phyloP scores from a whole-genome alignment of 352 stramenopile genomes.

The Pythium volutum region DNA sequence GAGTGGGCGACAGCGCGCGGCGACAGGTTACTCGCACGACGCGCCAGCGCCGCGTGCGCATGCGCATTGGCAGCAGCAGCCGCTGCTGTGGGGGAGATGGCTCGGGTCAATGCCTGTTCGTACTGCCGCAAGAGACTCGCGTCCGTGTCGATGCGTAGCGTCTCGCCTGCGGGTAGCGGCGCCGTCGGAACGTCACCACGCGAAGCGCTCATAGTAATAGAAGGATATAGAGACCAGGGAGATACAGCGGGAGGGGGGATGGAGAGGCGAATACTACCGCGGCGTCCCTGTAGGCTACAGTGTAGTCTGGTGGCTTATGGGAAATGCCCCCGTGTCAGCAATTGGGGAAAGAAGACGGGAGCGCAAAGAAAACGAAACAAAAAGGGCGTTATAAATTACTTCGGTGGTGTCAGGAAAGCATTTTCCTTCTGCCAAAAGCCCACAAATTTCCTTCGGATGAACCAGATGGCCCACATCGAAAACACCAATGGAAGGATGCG shows the following conservation, averaged over 20 bases:
- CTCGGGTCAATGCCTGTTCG: constrained; percentile 43
- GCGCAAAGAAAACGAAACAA: no score
- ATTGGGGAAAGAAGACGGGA: neutral
- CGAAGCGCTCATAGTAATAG: constrained; percentile 6
- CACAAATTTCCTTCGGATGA: neutral
- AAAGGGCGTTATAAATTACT: constrained; percentile 22
- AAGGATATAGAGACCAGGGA: neutral
- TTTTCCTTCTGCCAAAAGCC: constrained; percentile 1
- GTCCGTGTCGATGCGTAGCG: constrained; percentile 4
- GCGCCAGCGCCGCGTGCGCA: constrained; percentile 1
- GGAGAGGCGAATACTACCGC: neutral
- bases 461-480: neutral
- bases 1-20: constrained; percentile 63
- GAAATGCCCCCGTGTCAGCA: constrained; percentile 4
- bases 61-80: neutral
- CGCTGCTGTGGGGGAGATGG: constrained; percentile 1
- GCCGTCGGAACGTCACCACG: constrained; percentile 20
- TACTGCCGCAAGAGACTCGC: constrained; percentile 44
- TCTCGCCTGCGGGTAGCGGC: constrained; percentile 19
- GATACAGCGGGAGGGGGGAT: neutral
- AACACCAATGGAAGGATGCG: no score
- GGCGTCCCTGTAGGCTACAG: neutral
- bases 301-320: neutral
- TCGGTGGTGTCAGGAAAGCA: constrained; percentile 1
- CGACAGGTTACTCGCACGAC: constrained; percentile 23